Evolutionary conservation across 2,329 filamentous ascomycete genomes (phyloP), one percentile per base, ranked within the genome.

Genomic region (Thelonectria blattea): DNA sequence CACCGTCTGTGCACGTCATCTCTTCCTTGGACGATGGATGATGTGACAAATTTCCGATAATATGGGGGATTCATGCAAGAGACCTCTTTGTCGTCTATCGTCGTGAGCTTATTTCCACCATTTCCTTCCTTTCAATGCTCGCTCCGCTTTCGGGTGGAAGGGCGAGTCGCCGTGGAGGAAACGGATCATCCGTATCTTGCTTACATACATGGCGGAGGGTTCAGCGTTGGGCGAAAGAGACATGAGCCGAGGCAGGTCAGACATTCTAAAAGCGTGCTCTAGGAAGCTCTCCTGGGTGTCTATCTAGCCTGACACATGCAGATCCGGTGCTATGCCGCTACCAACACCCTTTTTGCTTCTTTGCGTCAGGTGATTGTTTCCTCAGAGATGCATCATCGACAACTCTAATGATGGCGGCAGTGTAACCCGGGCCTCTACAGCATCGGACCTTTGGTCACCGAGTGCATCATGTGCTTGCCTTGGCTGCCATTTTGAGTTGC

Each of bases 51-150:
- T 56, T 51, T 52, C 58, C 37, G 45, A 52, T 55, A 52, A 52
- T 52, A 52, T 52, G 22, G 49, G 18, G 30, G 42, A 60, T 60
- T 60, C 58, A 60, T 60, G 52, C 58, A 37, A 43, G 24, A 8
- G 24, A 22, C 42, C 4, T 30, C n/a, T 24, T 48, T 15, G 20
- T 50, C 15, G 15, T 20, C 24, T 32, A n/a, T 30, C 27, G 27
- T 30, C 27, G 27, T 45, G 39, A 34, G 17, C 17, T 42, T 22
- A 45, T 17, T 52, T 43, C 41, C 41, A 43, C 41, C 41, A n/a
- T 43, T 17, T 43, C n/a, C 3, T 18, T 10, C 17, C 5, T 14
- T 20, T 22, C 12, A n/a, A 22, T 20, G 34, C 15, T 37, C 34
- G 34, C 34, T 37, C 34, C 34, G 15, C 34, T 37, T 37, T 37